phyloP scores from a whole-genome alignment of 139 green algal species.

The Chlamydomonas sp. region DNA sequence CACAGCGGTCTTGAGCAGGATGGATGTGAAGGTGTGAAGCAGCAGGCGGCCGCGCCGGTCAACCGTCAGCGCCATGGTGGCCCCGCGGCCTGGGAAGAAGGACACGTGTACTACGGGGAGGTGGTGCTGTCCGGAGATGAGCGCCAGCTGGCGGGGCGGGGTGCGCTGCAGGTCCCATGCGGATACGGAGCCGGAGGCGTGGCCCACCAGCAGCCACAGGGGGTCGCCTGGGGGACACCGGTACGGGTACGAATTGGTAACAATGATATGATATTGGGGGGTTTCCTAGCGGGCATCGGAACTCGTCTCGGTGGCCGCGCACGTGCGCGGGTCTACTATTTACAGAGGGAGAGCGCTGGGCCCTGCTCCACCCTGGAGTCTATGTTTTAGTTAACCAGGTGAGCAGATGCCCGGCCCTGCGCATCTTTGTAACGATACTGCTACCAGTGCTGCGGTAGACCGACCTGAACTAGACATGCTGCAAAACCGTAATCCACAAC shows the following conservation, averaged over 20 bases:
- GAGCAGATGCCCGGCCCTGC: too few species aligned
- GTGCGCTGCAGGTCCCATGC: slow-evolving; percentile 65
- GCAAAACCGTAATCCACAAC: too few species aligned
- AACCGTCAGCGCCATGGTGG: slow-evolving; percentile 34
- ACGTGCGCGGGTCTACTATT: too few species aligned
- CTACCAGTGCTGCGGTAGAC: too few species aligned
- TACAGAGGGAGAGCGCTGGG: too few species aligned
- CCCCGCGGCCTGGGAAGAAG: slow-evolving; percentile 53
- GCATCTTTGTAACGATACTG: too few species aligned
- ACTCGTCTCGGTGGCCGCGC: too few species aligned
- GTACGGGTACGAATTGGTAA: slow-evolving; percentile 28
- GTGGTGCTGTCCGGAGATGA: slow-evolving; percentile 9
- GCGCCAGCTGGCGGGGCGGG: slow-evolving; percentile 22
- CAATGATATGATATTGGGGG: too few species aligned
- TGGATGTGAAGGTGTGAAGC: slow-evolving; percentile 42
- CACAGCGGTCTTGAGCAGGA: slow-evolving; percentile 39
- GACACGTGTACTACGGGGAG: slow-evolving; percentile 44
- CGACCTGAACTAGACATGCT: too few species aligned
- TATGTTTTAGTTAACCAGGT: too few species aligned
- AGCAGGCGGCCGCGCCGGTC: slow-evolving; percentile 49
- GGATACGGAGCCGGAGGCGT: slow-evolving; percentile 47
- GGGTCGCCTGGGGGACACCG: slow-evolving; percentile 33
- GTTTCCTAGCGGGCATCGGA: background rate
- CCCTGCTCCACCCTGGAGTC: too few species aligned
- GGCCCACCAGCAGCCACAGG: slow-evolving; percentile 64